Percentiles rank a stretch among this genome's conserved stretches.
phyloP scores from a whole-genome alignment of 345 rosid species.

The Dimocarpus longan region DNA sequence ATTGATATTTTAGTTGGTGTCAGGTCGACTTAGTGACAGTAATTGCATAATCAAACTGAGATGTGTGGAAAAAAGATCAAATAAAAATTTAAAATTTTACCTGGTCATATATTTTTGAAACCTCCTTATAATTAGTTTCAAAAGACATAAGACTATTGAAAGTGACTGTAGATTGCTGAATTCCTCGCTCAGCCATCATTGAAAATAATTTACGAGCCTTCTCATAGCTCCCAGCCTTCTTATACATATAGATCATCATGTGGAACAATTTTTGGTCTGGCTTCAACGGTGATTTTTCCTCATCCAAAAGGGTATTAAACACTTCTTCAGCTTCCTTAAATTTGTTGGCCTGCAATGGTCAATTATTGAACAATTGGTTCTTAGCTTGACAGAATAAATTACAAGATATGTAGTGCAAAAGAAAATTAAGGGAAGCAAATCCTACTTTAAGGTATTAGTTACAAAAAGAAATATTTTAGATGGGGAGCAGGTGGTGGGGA shows the following conservation, averaged over 20 bases:
- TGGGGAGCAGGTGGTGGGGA: background rate
- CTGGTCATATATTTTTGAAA: slow-evolving; percentile 94
- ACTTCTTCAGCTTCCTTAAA: slow-evolving; percentile 84
- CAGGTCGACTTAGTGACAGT: background rate
- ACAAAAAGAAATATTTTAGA: background rate
- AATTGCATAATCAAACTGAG: background rate
- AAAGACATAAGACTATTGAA: slow-evolving; percentile 95
- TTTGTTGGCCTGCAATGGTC: slow-evolving; percentile 62
- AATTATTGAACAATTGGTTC: slow-evolving; percentile 11
- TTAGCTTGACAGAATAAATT: slow-evolving; percentile 11
- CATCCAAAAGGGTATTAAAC: slow-evolving; percentile 74
- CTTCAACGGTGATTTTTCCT: slow-evolving; percentile 63
- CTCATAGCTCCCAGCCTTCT: slow-evolving; percentile 81
- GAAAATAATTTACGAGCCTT: slow-evolving; percentile 80
- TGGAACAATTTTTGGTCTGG: slow-evolving; percentile 97
- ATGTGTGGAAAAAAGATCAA: background rate
- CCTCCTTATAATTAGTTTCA: slow-evolving; percentile 91
- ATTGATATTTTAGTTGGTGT: background rate
- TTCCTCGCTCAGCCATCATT: slow-evolving; percentile 71
- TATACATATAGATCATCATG: slow-evolving; percentile 92
- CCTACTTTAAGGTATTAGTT: background rate
- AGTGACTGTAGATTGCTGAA: slow-evolving; percentile 74
- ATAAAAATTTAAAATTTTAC: slow-evolving; percentile 33
- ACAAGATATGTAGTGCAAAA: background rate
- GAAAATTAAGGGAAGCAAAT: background rate